These are phyloP conservation scores for Lippia alba DNA, from an alignment of 305 asterid species.

Conservation along the genomic window DNA sequence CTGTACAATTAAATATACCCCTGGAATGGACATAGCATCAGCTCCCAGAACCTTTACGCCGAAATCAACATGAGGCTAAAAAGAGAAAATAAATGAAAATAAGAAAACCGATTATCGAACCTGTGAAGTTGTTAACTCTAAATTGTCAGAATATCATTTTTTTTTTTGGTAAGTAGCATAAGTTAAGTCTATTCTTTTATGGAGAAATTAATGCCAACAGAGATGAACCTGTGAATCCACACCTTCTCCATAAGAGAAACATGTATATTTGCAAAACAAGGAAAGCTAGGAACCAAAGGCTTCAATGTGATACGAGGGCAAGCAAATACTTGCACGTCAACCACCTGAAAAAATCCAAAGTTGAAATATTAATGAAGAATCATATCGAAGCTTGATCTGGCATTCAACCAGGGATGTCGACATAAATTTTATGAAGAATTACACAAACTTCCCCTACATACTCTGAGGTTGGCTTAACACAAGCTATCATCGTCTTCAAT, in stretches of 20 bases:
- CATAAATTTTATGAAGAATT: not conserved
- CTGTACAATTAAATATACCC: slow-evolving; percentile 76
- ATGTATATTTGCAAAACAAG: slow-evolving; percentile 77
- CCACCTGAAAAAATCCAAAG: slow-evolving; percentile 50
- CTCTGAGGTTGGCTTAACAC: too few relatives aligned
- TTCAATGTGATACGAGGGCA: slow-evolving; percentile 82
- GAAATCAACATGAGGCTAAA: slow-evolving; percentile 91
- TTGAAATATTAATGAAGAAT: too few relatives aligned
- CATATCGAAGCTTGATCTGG: not conserved
- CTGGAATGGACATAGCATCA: slow-evolving; percentile 92
- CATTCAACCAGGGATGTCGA: not conserved
- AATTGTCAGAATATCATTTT: not conserved
- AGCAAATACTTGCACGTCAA: slow-evolving; percentile 90
- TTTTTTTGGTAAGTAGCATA: too few relatives aligned
- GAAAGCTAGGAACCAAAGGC: slow-evolving; percentile 85
- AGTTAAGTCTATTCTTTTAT: not conserved
- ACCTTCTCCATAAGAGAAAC: slow-evolving; percentile 95
- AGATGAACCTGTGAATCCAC: slow-evolving; percentile 18
- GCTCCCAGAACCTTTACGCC: slow-evolving; percentile 86
- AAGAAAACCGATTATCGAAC: not conserved
- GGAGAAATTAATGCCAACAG: slow-evolving; percentile 6
- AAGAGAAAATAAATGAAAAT: not conserved
- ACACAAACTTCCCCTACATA: too few relatives aligned
- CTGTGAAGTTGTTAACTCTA: not conserved
- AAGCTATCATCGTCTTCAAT: too few relatives aligned